Conservation (phyloP, 2,329 filamentous ascomycete species). For the Chaetothyriales sp. region DNA sequence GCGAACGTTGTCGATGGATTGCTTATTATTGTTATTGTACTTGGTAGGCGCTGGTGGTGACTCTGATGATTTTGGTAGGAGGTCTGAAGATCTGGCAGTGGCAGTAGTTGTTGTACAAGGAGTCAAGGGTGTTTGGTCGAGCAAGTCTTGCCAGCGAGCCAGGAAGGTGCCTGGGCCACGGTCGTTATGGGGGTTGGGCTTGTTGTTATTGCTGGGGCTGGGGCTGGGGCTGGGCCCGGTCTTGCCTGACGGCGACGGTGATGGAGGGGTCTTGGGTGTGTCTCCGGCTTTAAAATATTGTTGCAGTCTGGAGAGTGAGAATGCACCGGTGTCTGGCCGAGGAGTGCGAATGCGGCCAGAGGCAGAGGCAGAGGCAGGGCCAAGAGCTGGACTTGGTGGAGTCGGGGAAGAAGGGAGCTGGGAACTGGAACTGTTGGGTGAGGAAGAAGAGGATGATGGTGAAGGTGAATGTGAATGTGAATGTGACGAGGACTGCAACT, state of each 20-base stretch:
- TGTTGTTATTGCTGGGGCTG: slow-evolving; percentile 15
- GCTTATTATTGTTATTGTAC: too few relatives aligned
- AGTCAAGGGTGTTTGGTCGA: slow-evolving; percentile 56
- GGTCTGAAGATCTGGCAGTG: too few relatives aligned
- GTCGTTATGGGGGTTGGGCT: neutral
- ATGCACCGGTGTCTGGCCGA: neutral
- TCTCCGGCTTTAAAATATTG: neutral
- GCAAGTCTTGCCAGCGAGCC: slow-evolving; percentile 53
- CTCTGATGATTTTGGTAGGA: too few relatives aligned
- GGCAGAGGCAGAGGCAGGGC: neutral
- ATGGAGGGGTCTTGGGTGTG: neutral
- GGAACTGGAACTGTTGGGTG: neutral
- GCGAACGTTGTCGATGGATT: slow-evolving; percentile 8
- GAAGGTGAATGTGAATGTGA: slow-evolving; percentile 5
- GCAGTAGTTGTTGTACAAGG: too few relatives aligned
- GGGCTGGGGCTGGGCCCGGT: slow-evolving; percentile 1
- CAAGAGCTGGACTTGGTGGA: neutral
- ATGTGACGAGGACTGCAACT: slow-evolving; percentile 11
- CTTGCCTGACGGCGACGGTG: neutral
- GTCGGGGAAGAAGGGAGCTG: neutral
- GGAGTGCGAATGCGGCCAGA: neutral
- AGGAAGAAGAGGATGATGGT: slow-evolving; percentile 1
- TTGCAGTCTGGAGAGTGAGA: neutral
- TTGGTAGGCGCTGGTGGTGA: too few relatives aligned
- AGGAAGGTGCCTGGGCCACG: slow-evolving; percentile 57